These are phyloP conservation scores for Hymenoscyphus scutula DNA, from an alignment of 2,329 filamentous ascomycete species.

Conservation along the genomic window DNA sequence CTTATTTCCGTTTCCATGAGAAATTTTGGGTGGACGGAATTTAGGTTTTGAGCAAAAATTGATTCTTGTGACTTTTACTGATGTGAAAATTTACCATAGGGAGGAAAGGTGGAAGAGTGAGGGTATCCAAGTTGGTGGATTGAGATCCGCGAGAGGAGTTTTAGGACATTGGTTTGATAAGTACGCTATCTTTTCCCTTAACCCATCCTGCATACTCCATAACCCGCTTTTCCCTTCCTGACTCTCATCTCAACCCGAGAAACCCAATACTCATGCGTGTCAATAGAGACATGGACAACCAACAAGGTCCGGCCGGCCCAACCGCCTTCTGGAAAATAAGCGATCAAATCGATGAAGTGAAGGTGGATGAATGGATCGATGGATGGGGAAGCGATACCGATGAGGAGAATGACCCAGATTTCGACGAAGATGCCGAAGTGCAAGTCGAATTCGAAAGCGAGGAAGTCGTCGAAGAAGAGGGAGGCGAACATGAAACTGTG, in stretches of 20 bases:
- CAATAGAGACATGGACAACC: constrained; percentile 58
- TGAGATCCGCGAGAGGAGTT: constrained; percentile 63
- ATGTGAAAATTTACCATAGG: constrained; percentile 41
- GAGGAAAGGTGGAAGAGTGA: constrained; percentile 75
- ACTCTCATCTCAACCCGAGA: background rate
- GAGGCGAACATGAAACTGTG: too few relatives aligned
- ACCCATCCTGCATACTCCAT: background rate
- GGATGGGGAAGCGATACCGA: constrained; percentile 7
- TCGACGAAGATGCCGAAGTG: background rate
- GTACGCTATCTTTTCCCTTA: constrained; percentile 39
- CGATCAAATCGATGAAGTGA: constrained; percentile 39
- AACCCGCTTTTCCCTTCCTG: background rate
- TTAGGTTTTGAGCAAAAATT: background rate
- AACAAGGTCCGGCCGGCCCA: constrained; percentile 68
- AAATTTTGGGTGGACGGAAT: background rate
- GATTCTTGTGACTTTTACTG: background rate
- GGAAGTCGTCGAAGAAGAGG: background rate
- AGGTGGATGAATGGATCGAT: constrained; percentile 4
- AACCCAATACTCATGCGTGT: too few relatives aligned
- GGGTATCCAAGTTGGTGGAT: constrained; percentile 69
- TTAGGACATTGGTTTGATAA: constrained; percentile 78
- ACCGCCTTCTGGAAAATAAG: constrained; percentile 76
- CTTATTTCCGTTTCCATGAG: background rate
- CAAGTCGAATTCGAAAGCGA: constrained; percentile 12
- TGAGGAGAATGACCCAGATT: constrained; percentile 6